Conservation (phyloP, 208 protist species). For the Jaenimonas drosophilae region DNA sequence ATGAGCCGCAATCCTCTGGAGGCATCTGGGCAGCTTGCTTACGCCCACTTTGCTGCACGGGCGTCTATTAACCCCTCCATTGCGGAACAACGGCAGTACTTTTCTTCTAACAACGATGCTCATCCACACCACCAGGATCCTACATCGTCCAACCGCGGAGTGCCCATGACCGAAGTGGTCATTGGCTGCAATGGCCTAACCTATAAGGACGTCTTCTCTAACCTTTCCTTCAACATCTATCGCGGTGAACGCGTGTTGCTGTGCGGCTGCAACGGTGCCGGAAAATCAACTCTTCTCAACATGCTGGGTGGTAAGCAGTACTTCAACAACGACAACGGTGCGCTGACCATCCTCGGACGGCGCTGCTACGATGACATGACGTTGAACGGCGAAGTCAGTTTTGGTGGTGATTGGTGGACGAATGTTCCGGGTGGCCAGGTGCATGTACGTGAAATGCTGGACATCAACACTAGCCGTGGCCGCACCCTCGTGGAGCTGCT, state of each 20-base stretch:
- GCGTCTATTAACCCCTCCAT: no score
- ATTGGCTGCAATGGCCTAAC: slow-evolving; percentile 35
- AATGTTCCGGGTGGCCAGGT: slow-evolving; percentile 56
- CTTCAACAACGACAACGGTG: slow-evolving; percentile 36
- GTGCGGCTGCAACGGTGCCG: slow-evolving; percentile 92
- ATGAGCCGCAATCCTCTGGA: slow-evolving; percentile 6
- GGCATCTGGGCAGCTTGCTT: background rate
- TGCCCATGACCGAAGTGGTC: slow-evolving; percentile 7
- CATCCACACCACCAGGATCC: no score
- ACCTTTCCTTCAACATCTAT: slow-evolving; percentile 39
- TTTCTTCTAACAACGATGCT: no score
- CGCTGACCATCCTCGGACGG: slow-evolving; percentile 55
- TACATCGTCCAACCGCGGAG: background rate
- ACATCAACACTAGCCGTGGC: slow-evolving; percentile 30
- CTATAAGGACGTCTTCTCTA: slow-evolving; percentile 56
- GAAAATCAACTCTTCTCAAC: slow-evolving; percentile 92
- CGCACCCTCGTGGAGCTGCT: slow-evolving; percentile 42
- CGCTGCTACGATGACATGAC: slow-evolving; percentile 68
- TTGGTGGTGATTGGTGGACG: slow-evolving; percentile 74
- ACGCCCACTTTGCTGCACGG: background rate
- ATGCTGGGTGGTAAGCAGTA: slow-evolving; percentile 86
- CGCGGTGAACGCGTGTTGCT: slow-evolving; percentile 70
- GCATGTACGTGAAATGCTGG: slow-evolving; percentile 54
- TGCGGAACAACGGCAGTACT: no score
- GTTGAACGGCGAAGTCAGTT: slow-evolving; percentile 47